Conservation (phyloP, 352 stramenopile species). For the Globisporangium abappressorium region DNA sequence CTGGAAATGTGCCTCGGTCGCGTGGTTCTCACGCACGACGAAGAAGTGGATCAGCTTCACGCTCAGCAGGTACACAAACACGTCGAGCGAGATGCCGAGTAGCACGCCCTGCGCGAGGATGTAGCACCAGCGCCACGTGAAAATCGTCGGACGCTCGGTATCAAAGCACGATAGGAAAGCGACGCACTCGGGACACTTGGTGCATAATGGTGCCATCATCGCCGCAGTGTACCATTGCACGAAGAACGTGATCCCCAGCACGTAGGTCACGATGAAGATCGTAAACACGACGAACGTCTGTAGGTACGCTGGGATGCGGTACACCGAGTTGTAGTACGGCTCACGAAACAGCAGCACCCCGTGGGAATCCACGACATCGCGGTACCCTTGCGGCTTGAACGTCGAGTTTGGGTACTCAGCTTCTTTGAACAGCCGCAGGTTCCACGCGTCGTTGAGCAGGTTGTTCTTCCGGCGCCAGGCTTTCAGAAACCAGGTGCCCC, state of each 20-base stretch:
- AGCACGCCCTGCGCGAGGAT: slow-evolving; percentile 82
- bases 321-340: slow-evolving; percentile 80
- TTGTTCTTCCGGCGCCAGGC: slow-evolving; percentile 78
- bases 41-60: slow-evolving; percentile 84
- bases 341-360: slow-evolving; percentile 73
- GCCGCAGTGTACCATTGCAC: slow-evolving; percentile 86
- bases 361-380: slow-evolving; percentile 71
- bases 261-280: slow-evolving; percentile 78
- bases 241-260: slow-evolving; percentile 81
- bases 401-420: slow-evolving; percentile 80
- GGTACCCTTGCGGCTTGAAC: slow-evolving; percentile 73
- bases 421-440: slow-evolving; percentile 82
- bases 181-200: slow-evolving; percentile 64
- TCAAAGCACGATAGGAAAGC: slow-evolving; percentile 84
- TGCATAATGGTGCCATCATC: slow-evolving; percentile 83
- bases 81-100: slow-evolving; percentile 78
- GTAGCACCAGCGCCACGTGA: slow-evolving; percentile 77
- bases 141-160: slow-evolving; percentile 65
- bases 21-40: slow-evolving; percentile 80
- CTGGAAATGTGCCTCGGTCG: slow-evolving; percentile 77
- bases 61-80: slow-evolving; percentile 82
- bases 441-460: slow-evolving; percentile 79
- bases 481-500: slow-evolving; percentile 79
- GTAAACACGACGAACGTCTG: slow-evolving; percentile 80
- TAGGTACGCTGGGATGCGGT: slow-evolving; percentile 73